These are phyloP conservation scores for Datisca glomerata DNA, from an alignment of 306 rosid genomes.

Conservation along the genomic window DNA sequence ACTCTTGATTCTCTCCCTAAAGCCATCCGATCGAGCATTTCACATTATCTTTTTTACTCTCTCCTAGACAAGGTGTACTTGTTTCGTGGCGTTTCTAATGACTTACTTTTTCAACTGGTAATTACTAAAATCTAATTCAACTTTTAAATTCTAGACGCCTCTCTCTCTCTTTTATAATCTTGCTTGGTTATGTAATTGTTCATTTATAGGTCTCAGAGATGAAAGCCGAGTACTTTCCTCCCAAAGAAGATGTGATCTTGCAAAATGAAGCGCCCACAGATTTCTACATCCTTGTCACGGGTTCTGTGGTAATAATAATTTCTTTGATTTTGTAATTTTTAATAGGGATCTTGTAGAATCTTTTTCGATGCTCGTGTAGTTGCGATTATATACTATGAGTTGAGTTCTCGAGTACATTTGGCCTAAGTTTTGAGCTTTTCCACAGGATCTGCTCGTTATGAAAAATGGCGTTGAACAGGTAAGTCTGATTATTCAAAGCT, in stretches of 20 bases:
- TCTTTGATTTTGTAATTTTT: constrained; percentile 1
- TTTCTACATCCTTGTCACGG: constrained; percentile 75
- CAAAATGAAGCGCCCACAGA: constrained; percentile 97
- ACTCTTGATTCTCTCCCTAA: constrained; percentile 87
- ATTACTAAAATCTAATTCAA: too few relatives aligned
- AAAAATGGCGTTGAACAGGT: constrained; percentile 75
- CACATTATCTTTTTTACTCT: constrained; percentile 73
- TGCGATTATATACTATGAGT: too few relatives aligned
- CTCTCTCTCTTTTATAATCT: neutral
- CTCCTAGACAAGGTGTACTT: constrained; percentile 69
- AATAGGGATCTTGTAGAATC: too few relatives aligned
- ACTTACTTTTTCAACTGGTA: constrained; percentile 90
- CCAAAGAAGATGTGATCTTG: constrained; percentile 87
- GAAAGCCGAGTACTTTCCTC: constrained; percentile 98
- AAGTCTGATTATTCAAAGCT: too few relatives aligned
- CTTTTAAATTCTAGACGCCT: too few relatives aligned
- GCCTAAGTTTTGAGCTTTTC: constrained; percentile 12
- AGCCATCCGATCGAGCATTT: constrained; percentile 86
- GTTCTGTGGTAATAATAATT: constrained; percentile 59
- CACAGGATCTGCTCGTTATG: constrained; percentile 54
- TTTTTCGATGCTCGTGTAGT: too few relatives aligned
- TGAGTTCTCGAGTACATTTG: too few relatives aligned
- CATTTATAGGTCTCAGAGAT: constrained; percentile 73
- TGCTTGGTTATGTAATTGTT: constrained; percentile 7
- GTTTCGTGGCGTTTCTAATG: constrained; percentile 77